A percentile compares a stretch with the other conserved stretches of the same genome.
phyloP scores from a whole-genome alignment of 352 stramenopile species.

The Bremia lactucae region DNA sequence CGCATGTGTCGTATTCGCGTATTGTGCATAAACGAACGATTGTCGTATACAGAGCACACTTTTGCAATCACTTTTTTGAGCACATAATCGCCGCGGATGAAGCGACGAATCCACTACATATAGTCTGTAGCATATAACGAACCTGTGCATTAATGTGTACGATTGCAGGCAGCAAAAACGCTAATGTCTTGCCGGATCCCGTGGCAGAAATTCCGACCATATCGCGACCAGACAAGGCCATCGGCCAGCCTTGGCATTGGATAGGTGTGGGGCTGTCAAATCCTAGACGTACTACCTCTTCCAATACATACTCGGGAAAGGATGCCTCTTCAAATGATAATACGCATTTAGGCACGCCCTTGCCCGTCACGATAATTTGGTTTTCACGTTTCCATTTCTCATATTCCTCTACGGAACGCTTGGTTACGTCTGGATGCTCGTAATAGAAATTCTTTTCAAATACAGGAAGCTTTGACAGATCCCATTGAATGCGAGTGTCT shows the following conservation, averaged over 20 bases:
- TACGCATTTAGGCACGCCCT: constrained; percentile 96
- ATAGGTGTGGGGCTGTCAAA: constrained; percentile 92
- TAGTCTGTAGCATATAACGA: constrained; percentile 43
- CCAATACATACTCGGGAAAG: constrained; percentile 94
- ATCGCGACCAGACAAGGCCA: constrained; percentile 95
- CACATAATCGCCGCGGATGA: constrained; percentile 14
- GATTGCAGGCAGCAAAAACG: constrained; percentile 98
- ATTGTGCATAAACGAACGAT: constrained; percentile 11
- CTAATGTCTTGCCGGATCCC: constrained; percentile 95
- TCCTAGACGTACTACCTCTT: constrained; percentile 94
- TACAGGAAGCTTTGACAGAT: constrained; percentile 86
- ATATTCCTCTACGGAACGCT: constrained; percentile 85
- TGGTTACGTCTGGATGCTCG: constrained; percentile 95
- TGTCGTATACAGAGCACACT: constrained; percentile 16
- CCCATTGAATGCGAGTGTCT: constrained; percentile 91
- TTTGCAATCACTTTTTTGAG: constrained; percentile 21
- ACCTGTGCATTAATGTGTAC: constrained; percentile 99
- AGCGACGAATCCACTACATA: constrained; percentile 11
- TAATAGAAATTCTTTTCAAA: constrained; percentile 99
- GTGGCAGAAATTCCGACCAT: constrained; percentile 98
- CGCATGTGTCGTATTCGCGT: constrained; percentile 14
- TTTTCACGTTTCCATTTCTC: constrained; percentile 88
- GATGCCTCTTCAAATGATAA: constrained; percentile 90
- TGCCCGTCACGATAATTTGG: constrained; percentile 91
- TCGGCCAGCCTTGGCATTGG: constrained; percentile 95